Evolutionary conservation across 1,284 basidiomycete species (phyloP).

Genomic region (Puccinia novopanici): DNA sequence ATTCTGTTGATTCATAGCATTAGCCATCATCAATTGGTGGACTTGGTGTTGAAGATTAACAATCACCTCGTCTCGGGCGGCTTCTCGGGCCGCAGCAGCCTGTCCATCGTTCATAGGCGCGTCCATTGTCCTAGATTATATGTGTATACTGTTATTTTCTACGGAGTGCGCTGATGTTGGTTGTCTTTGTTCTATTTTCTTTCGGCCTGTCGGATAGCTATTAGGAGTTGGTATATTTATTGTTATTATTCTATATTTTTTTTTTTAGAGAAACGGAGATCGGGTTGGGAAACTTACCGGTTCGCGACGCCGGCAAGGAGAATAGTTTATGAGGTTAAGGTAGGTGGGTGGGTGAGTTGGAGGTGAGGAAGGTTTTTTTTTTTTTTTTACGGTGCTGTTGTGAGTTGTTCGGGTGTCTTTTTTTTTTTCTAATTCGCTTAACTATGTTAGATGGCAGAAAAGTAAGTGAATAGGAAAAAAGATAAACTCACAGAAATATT

Average conservation of each 20-base stretch:
- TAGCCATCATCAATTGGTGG: background rate
- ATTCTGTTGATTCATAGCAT: background rate
- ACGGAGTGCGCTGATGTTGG: background rate
- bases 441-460: too few relatives aligned
- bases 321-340: too few relatives aligned
- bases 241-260: background rate
- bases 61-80: conserved; percentile 2
- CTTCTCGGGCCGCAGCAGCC: background rate
- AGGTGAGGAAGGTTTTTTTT: too few relatives aligned
- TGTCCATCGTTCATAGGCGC: background rate
- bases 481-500: too few relatives aligned
- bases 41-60: background rate
- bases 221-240: too few relatives aligned
- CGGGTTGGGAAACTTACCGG: background rate
- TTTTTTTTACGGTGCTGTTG: too few relatives aligned
- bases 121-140: background rate
- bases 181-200: background rate
- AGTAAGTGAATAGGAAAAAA: too few relatives aligned
- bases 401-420: too few relatives aligned
- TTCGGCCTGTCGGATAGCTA: too few relatives aligned
- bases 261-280: background rate
- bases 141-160: background rate
- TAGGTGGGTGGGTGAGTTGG: too few relatives aligned
- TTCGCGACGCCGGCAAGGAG: conserved; percentile 18
- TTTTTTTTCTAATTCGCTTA: too few relatives aligned